These are phyloP conservation scores for Xylariaceae sp. DNA, from an alignment of 2,329 filamentous ascomycete species.

Conservation along the genomic window DNA sequence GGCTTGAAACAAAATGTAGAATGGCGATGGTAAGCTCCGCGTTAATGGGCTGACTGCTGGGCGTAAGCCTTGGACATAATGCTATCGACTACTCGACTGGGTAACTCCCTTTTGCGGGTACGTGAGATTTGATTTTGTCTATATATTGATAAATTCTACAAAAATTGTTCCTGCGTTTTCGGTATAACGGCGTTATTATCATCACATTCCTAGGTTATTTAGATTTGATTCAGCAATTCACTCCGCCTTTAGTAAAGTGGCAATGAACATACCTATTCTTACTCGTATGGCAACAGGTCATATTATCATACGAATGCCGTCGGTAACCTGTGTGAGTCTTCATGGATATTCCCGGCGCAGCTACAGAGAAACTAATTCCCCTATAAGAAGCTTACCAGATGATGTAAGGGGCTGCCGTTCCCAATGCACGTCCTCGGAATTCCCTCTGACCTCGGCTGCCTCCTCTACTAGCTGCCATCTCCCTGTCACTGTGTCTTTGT, in stretches of 20 bases:
- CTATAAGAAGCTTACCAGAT: slow-evolving; percentile 20
- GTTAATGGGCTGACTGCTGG: neutral
- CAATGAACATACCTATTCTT: too few species aligned
- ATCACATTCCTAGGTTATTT: too few species aligned
- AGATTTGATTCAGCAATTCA: too few species aligned
- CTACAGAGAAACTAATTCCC: neutral
- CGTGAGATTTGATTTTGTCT: neutral
- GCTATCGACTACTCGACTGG: too few species aligned
- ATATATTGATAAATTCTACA: neutral
- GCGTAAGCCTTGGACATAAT: too few species aligned
- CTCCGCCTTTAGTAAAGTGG: too few species aligned
- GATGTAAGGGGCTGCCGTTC: slow-evolving; percentile 15
- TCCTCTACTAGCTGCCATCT: slow-evolving; percentile 27
- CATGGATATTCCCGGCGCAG: neutral
- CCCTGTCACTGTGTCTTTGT: slow-evolving; percentile 19
- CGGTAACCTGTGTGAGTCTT: too few species aligned
- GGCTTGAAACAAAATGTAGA: neutral
- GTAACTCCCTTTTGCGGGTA: too few species aligned
- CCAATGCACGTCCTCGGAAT: slow-evolving; percentile 16
- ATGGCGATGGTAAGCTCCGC: neutral
- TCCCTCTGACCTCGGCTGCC: slow-evolving; percentile 10
- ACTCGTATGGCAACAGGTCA: too few species aligned
- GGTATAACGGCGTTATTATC: too few species aligned
- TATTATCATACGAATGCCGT: too few species aligned
- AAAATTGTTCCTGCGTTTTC: too few species aligned